Evolutionary conservation across 805 yeast species (phyloP).

Genomic region (Blastobotrys attinorum): DNA sequence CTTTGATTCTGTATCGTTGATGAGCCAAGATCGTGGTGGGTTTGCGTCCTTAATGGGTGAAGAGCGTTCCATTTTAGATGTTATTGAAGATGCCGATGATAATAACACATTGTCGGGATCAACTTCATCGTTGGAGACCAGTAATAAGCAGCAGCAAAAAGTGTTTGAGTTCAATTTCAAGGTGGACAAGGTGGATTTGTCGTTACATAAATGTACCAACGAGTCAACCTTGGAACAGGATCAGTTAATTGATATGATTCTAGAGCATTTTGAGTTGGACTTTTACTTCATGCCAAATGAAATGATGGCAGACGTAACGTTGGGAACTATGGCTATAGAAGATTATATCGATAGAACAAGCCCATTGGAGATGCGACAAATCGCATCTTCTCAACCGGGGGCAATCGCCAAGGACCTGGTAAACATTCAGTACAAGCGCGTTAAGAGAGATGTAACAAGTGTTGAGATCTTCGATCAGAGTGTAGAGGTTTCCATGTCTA

Average conservation of each 20-base stretch:
- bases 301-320: conserved; percentile 56
- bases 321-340: conserved; percentile 60
- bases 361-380: conserved; percentile 53
- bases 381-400: conserved; percentile 53
- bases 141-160: conserved; percentile 39
- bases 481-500: conserved; percentile 64
- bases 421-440: conserved; percentile 48
- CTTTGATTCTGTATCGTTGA: conserved; percentile 16
- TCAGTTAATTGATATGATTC: conserved; percentile 62
- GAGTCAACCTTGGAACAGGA: conserved; percentile 53
- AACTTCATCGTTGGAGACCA: not conserved
- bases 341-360: conserved; percentile 66
- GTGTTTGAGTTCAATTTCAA: conserved; percentile 64
- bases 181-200: conserved; percentile 53
- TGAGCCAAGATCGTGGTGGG: not conserved
- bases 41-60: not conserved
- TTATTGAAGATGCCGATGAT: not conserved
- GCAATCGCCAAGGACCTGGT: conserved; percentile 37
- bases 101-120: not conserved
- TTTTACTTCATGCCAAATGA: conserved; percentile 52
- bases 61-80: not conserved
- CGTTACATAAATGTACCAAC: conserved; percentile 61
- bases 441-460: conserved; percentile 47
- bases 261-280: conserved; percentile 54
- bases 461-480: conserved; percentile 55